These are phyloP conservation scores for Coemansia sp. DNA, from an alignment of 192 early-diverging fungal species.

Conservation along the genomic window DNA sequence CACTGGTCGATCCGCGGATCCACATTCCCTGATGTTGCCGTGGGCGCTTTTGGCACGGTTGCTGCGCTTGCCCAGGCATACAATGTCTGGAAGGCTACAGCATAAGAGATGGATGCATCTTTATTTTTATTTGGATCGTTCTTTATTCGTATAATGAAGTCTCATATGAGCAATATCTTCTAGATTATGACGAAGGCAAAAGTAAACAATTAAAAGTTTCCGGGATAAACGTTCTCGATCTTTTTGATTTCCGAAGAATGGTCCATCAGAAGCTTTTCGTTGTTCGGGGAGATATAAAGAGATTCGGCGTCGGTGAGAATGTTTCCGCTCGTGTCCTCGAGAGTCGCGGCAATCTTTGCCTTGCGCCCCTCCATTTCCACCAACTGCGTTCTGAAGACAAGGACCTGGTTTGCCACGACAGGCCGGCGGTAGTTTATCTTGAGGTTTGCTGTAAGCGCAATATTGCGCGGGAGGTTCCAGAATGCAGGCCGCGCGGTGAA, in stretches of 20 bases:
- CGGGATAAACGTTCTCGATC: constrained; percentile 43
- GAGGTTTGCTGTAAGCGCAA: constrained; percentile 75
- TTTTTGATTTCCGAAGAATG: constrained; percentile 19
- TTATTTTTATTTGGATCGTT: not conserved
- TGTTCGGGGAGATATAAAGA: constrained; percentile 66
- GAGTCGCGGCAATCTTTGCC: constrained; percentile 62
- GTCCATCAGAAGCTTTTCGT: constrained; percentile 37
- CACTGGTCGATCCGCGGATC: constrained; percentile 92
- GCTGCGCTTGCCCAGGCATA: constrained; percentile 85
- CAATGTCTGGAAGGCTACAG: constrained; percentile 79
- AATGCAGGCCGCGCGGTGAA: constrained; percentile 61
- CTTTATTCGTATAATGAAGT: no score
- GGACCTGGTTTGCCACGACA: constrained; percentile 63
- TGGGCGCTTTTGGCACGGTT: constrained; percentile 92
- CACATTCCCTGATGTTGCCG: constrained; percentile 88
- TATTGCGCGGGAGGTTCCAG: constrained; percentile 65
- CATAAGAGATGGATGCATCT: constrained; percentile 22
- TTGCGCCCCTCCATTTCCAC: constrained; percentile 69
- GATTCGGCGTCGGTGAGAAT: constrained; percentile 66
- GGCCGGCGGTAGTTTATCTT: constrained; percentile 76
- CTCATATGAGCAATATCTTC: no score
- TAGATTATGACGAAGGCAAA: not conserved
- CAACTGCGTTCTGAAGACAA: constrained; percentile 58
- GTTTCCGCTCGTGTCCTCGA: constrained; percentile 64
- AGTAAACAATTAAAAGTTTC: constrained; percentile 22